Conservation (phyloP, 495 filamentous ascomycete genomes). For the Penicillium silybi region DNA sequence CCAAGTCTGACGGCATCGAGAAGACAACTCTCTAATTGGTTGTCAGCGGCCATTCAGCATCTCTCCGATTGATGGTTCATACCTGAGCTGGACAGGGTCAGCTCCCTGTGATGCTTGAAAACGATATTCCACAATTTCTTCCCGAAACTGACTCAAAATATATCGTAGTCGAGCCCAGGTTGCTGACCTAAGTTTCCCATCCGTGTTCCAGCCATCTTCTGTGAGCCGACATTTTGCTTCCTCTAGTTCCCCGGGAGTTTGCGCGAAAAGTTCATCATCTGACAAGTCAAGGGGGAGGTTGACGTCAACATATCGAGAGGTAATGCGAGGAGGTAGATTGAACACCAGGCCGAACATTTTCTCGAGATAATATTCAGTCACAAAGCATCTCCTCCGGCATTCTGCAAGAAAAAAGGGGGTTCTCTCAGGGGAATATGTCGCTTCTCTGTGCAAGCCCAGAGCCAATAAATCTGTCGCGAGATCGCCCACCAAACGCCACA, state of each 20-base stretch:
- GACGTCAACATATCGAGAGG: conserved; percentile 13
- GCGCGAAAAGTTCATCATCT: too few species aligned
- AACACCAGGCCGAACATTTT: conserved; percentile 19
- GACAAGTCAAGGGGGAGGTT: too few species aligned
- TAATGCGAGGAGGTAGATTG: conserved; percentile 18
- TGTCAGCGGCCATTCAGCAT: neutral
- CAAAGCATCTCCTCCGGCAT: conserved; percentile 13
- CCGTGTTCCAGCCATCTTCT: too few species aligned
- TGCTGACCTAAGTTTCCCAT: too few species aligned
- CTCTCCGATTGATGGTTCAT: neutral
- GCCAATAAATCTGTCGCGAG: conserved; percentile 19
- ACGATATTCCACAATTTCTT: conserved; percentile 19
- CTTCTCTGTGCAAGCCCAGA: conserved; percentile 17
- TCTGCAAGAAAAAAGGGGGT: conserved; percentile 20
- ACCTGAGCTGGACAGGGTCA: conserved; percentile 13
- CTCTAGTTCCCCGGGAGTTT: too few species aligned
- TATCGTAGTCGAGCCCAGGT: conserved; percentile 18
- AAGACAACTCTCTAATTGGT: conserved; percentile 15
- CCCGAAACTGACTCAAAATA: conserved; percentile 16
- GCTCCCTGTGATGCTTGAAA: conserved; percentile 7
- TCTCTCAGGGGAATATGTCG: conserved; percentile 13
- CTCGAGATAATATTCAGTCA: conserved; percentile 17
- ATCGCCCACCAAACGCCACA: conserved; percentile 19
- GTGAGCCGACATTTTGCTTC: too few species aligned
- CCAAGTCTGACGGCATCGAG: conserved; percentile 13